Base-by-base conservation (phyloP, 495 filamentous ascomycete genomes). In the Penicillium taxi region DNA sequence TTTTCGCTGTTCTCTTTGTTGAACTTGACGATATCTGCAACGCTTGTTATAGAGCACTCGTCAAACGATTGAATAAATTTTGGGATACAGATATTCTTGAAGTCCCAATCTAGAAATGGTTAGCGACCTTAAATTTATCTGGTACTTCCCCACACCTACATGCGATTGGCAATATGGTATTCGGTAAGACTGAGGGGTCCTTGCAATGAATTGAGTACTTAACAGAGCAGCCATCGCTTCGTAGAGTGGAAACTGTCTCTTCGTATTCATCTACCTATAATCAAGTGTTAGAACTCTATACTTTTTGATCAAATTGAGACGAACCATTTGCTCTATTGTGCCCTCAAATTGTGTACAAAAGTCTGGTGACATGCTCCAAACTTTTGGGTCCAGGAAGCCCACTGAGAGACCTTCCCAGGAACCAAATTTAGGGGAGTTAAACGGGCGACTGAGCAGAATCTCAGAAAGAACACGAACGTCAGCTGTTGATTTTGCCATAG, bases 381-480 rank as follows among this genome's bases (percentile, higher is more conserved):
- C 4, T 6, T 20, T 37, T 6, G 35, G 35, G 25, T 37, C 35
- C 17, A 37, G 14, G 11, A 37, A 37, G 14, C 35, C 35, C 25
- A 37, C 25, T 2, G 35, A 28, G 18, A 37, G 35, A 4, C 35
- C 35, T 14, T 37, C 35, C 35, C 35, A 28, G 15, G 35, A 2
- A 2, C 25, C 14, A 1, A 28, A 13, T 28, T 28, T 12, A 6
- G 16, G 9, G 9, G 1, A 21, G 1, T 0, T 21, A 13, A 37
- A 28, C 8, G 2, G 11, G 6, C 35, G 35, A 37, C 35, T 12
- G 5, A 37, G 35, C 14, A 37, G 16, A 20, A 28, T 37, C 25
- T 37, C 35, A 28, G 35, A 21, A 37, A 37, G 35, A 19, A 37
- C 23, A n/a, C 25, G 35, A n/a, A 37, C 16, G 11, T 37, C 35